Base-by-base conservation (phyloP, 495 filamentous ascomycete genomes). In the Hypoxylon trugodes region DNA sequence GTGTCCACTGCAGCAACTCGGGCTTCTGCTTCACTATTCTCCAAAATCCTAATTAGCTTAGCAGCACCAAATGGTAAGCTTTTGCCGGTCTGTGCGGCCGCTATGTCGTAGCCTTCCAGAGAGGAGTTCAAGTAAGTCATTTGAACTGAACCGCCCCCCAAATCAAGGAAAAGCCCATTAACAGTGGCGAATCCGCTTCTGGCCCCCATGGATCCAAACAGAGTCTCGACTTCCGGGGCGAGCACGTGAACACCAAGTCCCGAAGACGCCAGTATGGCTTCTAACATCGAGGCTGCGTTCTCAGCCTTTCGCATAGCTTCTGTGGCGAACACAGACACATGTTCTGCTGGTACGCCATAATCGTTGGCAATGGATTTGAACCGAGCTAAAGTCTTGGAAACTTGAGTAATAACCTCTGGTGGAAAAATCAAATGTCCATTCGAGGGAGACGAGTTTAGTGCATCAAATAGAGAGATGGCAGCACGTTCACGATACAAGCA, bases 131-230 rank as follows among this genome's bases (percentile, higher is more conserved):
- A 81, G 83, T 92, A 96, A 5, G 90, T 92, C 77, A 97, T 87
- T 76, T 97, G 93, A 49, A 92, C 90, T 65, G 91, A 96, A 1
- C 93, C 93, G 1, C 93, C 93, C 2, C 93, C 93, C 0, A 97
- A 82, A 70, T 97, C 93, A 74, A 97, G 89, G 16, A 94, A 89
- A 16, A 97, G 75, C 3, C 91, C 86, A 22, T 79, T 68, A 10
- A 79, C 74, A 24, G 82, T 69, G 6, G 77, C 76, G 48, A 93
- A 88, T 8, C 88, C 89, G 60, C 90, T 92, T 24, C 92, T 87
- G 16, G 95, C 87, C 1, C 93, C 93, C 80, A 91, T 84, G 1
- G 93, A 89, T 1, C 93, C 93, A 24, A 96, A 84, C 18, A 89
- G 74, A 1, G 91, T 93, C 74, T 97, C 93, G 22, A 93, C 87